Percentiles rank a stretch among this genome's conserved stretches.
Evolutionary conservation across 257 asterid genomes (phyloP).

Genomic region (Jacaranda copaia): DNA sequence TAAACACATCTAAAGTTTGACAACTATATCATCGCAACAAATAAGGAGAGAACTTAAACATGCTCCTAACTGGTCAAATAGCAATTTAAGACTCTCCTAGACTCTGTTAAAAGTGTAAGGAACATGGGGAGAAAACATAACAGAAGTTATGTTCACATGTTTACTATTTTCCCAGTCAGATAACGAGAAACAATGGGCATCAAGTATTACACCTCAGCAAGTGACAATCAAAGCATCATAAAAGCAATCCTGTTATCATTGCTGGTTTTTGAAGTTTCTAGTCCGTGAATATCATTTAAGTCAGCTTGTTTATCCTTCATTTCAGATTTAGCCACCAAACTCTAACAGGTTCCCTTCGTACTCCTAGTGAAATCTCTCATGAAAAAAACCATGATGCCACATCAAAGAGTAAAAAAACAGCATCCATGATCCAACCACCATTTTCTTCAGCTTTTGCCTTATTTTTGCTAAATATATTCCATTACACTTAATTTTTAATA

Average conservation of each 20-base stretch:
- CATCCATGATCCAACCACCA: not conserved
- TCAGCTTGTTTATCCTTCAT: slow-evolving; percentile 15
- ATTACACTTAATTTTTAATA: not conserved
- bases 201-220: not conserved
- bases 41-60: not conserved
- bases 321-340: not conserved
- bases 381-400: not conserved
- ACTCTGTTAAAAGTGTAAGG: not conserved
- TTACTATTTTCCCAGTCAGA: not conserved
- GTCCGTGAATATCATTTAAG: not conserved
- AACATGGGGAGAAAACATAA: not conserved
- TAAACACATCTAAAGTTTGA: no score
- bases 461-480: not conserved
- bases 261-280: not conserved
- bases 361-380: not conserved
- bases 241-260: not conserved
- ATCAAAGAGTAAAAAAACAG: not conserved
- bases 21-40: no score
- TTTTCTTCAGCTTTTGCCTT: not conserved
- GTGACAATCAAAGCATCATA: not conserved
- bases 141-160: not conserved
- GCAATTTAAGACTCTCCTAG: not conserved
- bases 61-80: not conserved
- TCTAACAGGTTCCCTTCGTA: not conserved
- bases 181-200: not conserved